Evolutionary conservation across 2,329 filamentous ascomycete species (phyloP).

Genomic region (Hymenotorrendiella dingleyae): DNA sequence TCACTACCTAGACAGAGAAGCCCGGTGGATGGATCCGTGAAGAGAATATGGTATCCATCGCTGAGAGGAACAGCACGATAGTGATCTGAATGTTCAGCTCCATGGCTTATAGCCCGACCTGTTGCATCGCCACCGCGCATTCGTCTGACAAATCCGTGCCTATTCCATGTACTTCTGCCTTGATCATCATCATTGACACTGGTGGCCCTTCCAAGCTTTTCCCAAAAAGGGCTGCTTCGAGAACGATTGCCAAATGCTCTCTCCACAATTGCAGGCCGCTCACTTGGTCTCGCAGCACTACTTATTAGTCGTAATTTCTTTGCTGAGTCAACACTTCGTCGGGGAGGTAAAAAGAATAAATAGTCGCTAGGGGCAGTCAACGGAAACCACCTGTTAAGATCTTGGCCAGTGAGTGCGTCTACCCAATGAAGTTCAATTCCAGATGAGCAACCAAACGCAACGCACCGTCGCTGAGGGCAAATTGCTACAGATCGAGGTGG

Average conservation of each 20-base stretch:
- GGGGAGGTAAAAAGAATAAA: slow-evolving; percentile 54
- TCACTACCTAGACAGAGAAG: slow-evolving; percentile 56
- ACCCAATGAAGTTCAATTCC: slow-evolving; percentile 60
- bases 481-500: slow-evolving; percentile 60
- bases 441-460: slow-evolving; percentile 58
- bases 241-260: slow-evolving; percentile 23
- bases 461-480: slow-evolving; percentile 57
- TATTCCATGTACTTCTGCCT: slow-evolving; percentile 5
- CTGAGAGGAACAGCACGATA: slow-evolving; percentile 59
- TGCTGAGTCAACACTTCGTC: slow-evolving; percentile 43
- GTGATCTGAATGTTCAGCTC: slow-evolving; percentile 42
- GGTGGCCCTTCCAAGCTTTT: slow-evolving; percentile 13
- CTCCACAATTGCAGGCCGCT: slow-evolving; percentile 22
- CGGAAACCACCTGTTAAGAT: slow-evolving; percentile 50
- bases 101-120: slow-evolving; percentile 11
- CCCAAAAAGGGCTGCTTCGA: slow-evolving; percentile 24
- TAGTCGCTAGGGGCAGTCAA: slow-evolving; percentile 48
- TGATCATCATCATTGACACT: slow-evolving; percentile 9
- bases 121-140: slow-evolving; percentile 12
- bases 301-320: slow-evolving; percentile 58
- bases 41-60: slow-evolving; percentile 59
- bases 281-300: slow-evolving; percentile 44
- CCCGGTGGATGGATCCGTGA: slow-evolving; percentile 53
- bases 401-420: slow-evolving; percentile 40
- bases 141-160: slow-evolving; percentile 13